Conservation (phyloP, 106 monocot genomes). For the Dendrobium officinale region DNA sequence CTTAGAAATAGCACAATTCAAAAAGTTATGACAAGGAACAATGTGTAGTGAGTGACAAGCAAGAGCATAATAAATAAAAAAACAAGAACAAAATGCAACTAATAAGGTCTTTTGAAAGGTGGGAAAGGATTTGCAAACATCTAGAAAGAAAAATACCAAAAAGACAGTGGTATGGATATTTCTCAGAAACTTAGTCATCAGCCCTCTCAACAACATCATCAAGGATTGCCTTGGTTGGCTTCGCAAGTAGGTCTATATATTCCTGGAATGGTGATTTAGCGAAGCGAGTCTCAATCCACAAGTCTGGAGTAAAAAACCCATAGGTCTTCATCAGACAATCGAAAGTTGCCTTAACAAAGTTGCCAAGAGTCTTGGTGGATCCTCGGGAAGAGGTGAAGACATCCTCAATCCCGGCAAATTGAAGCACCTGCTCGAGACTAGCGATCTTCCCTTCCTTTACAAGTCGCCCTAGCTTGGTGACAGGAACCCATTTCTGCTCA, state of each 20-base stretch:
- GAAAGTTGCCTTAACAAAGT: constrained; percentile 77
- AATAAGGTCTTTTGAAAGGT: not conserved
- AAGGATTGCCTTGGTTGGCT: constrained; percentile 20
- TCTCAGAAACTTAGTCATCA: constrained; percentile 22
- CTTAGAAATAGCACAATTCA: too few relatives aligned
- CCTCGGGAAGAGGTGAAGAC: constrained; percentile 67
- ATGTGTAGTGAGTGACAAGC: too few relatives aligned
- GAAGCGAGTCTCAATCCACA: constrained; percentile 55
- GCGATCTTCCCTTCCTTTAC: constrained; percentile 19
- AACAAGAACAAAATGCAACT: not conserved
- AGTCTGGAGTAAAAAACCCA: constrained; percentile 51
- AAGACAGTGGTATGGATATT: too few relatives aligned
- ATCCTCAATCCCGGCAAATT: constrained; percentile 70
- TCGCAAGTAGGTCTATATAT: constrained; percentile 38
- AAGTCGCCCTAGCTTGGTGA: constrained; percentile 53
- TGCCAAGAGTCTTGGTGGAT: constrained; percentile 66
- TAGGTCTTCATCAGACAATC: constrained; percentile 62
- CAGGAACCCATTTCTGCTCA: constrained; percentile 37
- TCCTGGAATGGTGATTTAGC: constrained; percentile 51
- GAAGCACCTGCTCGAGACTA: constrained; percentile 65
- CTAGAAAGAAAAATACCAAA: not conserved
- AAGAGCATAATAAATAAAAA: not conserved
- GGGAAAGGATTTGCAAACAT: not conserved
- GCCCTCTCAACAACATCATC: constrained; percentile 17
- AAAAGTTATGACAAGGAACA: too few relatives aligned